Base-by-base conservation (phyloP, 1,284 basidiomycete species). In the Trichosporon asahii region DNA sequence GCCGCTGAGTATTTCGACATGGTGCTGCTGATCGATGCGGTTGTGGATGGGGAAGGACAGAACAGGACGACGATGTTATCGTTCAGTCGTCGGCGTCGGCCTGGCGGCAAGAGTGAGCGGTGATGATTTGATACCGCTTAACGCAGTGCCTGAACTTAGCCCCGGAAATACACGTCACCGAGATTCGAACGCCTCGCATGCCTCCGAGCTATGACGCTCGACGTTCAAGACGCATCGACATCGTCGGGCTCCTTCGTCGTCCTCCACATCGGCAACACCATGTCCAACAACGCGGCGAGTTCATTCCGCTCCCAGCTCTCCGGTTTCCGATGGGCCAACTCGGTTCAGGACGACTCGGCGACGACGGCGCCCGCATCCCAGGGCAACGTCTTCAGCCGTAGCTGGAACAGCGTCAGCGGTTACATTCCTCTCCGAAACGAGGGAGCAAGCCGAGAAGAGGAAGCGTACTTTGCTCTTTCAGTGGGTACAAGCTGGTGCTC, bases 401-500 rank as follows among this genome's bases (percentile, higher is more conserved):
- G 79, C 46, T 84, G 80, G 89, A 91, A 65, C 87, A 90, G 79
- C 18, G 78, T 88, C 23, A 86, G 85, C 9, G 86, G 85, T n/a
- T 98, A 98, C 78, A 90, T 98, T 61, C 96, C 97, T 0, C 85
- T 98, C 70, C 87, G 94, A 27, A 93, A 91, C 4, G 89, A 82
- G 74, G 93, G 94, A 73, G 86, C 89, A 53, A 90, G 91, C 40
- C 95, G 95, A 80, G 96, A 99, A 82, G 96, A 99, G 77, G 95
- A 98, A 80, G 96, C 96, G 2, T 98, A 91, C 86, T 94, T 96
- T 84, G 94, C 95, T 37, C 84, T 98, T 66, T 93, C 91, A 90
- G 90, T 93, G 75, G 72, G 84, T 78, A 75, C n/a, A 79, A 11
- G 27, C 40, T 65, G 11, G 53, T 49, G 25, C 8, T 3, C 29